Percentiles rank a stretch among this genome's conserved stretches.
These are phyloP conservation scores for Microstegium vimineum DNA, from an alignment of 176 grass and related monocot species.

Conservation along the genomic window DNA sequence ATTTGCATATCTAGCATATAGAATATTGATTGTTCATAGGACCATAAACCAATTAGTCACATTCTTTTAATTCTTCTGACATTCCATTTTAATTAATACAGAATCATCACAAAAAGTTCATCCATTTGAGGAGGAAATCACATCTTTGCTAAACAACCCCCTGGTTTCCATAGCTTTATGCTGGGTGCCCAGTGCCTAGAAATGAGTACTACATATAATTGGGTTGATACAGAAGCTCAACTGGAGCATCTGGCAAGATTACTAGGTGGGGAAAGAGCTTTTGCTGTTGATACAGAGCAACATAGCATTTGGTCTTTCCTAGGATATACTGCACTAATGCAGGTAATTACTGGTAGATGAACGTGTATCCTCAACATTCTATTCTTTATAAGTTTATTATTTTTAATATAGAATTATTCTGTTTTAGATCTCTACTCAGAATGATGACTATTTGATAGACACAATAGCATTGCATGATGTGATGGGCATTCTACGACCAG, in stretches of 20 bases:
- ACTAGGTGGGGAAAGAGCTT: constrained; percentile 48
- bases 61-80: background rate
- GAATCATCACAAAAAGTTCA: constrained; percentile 58
- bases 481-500: constrained; percentile 64
- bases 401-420: constrained; percentile 2
- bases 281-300: constrained; percentile 94
- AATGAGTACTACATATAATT: constrained; percentile 50
- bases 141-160: constrained; percentile 56
- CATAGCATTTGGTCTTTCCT: constrained; percentile 92
- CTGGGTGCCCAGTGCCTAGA: constrained; percentile 29
- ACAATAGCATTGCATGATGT: constrained; percentile 83
- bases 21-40: background rate
- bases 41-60: background rate
- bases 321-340: constrained; percentile 92
- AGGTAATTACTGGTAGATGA: constrained; percentile 52
- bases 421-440: constrained; percentile 70
- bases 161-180: constrained; percentile 32
- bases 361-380: background rate
- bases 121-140: constrained; percentile 77
- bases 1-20: background rate
- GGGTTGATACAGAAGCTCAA: constrained; percentile 77
- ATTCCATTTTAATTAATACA: constrained; percentile 40
- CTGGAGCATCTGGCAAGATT: constrained; percentile 50
- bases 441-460: constrained; percentile 90
- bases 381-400: constrained; percentile 14